Conservation (phyloP, 257 asterid genomes). For the Nicotiana sylvestris region DNA sequence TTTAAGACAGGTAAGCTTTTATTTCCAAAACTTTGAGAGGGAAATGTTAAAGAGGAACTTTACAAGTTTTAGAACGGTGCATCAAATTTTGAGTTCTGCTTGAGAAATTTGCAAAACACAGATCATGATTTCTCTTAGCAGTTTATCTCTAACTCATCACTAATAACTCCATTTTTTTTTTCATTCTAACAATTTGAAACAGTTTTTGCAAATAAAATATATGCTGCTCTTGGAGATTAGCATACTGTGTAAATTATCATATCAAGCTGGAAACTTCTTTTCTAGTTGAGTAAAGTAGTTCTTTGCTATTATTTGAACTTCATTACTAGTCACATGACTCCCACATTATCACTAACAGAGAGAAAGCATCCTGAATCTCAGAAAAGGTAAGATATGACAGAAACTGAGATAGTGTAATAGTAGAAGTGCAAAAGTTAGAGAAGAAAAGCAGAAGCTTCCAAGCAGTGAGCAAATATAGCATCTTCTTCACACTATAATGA, state of each 20-base stretch:
- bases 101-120: neutral
- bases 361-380: neutral
- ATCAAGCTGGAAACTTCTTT: constrained; percentile 2
- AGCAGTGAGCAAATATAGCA: neutral
- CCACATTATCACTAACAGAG: neutral
- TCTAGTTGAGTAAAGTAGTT: neutral
- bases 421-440: neutral
- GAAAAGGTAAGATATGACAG: neutral
- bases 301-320: neutral
- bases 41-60: neutral
- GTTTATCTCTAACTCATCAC: neutral
- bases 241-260: neutral
- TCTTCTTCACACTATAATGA: neutral
- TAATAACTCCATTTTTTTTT: neutral
- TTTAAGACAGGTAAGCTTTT: neutral
- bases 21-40: neutral
- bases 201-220: neutral
- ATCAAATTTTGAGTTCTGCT: neutral
- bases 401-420: neutral
- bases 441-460: neutral
- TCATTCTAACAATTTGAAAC: neutral
- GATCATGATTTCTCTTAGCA: neutral
- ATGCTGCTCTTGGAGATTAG: neutral
- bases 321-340: neutral
- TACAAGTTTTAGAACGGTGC: neutral